phyloP scores from a whole-genome alignment of 2,329 filamentous ascomycete species.

The Talaromyces sp. region DNA sequence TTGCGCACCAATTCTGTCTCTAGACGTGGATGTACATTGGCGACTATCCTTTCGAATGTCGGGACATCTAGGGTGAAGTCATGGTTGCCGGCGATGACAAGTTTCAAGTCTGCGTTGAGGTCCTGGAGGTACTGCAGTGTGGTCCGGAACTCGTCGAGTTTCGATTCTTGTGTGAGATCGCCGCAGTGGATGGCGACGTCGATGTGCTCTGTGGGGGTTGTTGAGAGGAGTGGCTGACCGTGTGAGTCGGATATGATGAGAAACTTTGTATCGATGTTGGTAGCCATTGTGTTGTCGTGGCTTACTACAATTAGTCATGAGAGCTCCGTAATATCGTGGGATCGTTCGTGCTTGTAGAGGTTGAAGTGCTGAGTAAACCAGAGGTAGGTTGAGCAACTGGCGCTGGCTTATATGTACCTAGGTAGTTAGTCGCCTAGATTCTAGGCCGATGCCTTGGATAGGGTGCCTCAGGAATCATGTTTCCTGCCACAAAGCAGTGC shows the following conservation, averaged over 20 bases:
- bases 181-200: slow-evolving; percentile 55
- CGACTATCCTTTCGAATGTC: slow-evolving; percentile 35
- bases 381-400: too few relatives aligned
- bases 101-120: slow-evolving; percentile 50
- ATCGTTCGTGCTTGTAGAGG: too few relatives aligned
- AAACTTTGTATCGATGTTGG: too few relatives aligned
- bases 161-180: slow-evolving; percentile 48
- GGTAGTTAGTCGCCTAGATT: too few relatives aligned
- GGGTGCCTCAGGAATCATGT: too few relatives aligned
- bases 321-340: too few relatives aligned
- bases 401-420: too few relatives aligned
- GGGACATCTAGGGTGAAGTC: slow-evolving; percentile 45
- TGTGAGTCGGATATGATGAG: slow-evolving; percentile 50
- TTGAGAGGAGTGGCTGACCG: slow-evolving; percentile 25
- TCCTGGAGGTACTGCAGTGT: slow-evolving; percentile 44
- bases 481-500: too few relatives aligned
- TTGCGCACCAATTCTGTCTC: slow-evolving; percentile 29
- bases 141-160: slow-evolving; percentile 39
- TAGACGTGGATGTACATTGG: slow-evolving; percentile 26
- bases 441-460: too few relatives aligned
- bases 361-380: too few relatives aligned
- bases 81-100: slow-evolving; percentile 56
- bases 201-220: slow-evolving; percentile 30
- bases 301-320: too few relatives aligned
- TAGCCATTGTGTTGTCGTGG: too few relatives aligned